These are phyloP conservation scores for Solanum bulbocastanum DNA, from an alignment of 257 asterid species.

Conservation along the genomic window DNA sequence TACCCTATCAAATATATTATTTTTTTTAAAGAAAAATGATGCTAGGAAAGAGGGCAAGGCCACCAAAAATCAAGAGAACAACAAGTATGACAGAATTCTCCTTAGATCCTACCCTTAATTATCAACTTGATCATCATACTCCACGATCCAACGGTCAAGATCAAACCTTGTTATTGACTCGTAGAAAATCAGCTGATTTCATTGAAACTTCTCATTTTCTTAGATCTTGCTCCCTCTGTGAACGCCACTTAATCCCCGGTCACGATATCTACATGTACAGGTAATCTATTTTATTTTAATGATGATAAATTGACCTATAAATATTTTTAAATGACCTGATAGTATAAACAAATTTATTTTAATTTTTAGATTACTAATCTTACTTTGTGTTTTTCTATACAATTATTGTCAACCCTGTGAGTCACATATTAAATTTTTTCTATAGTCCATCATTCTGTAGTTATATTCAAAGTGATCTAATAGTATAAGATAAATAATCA, in stretches of 20 bases:
- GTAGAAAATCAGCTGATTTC: slow-evolving; percentile 49
- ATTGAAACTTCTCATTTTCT: slow-evolving; percentile 43
- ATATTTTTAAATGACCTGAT: not conserved
- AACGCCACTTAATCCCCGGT: slow-evolving; percentile 56
- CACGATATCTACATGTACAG: slow-evolving; percentile 87
- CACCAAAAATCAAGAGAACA: slow-evolving; percentile 63
- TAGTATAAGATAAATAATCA: not conserved
- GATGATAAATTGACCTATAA: not conserved
- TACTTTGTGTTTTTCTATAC: not conserved
- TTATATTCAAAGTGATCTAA: not conserved
- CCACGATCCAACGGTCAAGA: not conserved
- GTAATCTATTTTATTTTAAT: not conserved
- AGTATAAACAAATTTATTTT: not conserved
- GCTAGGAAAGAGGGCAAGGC: slow-evolving; percentile 65
- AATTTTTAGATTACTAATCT: not conserved
- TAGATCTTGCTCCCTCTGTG: slow-evolving; percentile 61
- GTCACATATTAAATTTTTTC: not conserved
- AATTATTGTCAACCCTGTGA: not conserved
- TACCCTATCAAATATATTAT: not conserved
- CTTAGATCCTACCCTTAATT: slow-evolving; percentile 16
- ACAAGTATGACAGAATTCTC: slow-evolving; percentile 68
- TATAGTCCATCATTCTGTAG: not conserved
- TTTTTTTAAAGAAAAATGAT: slow-evolving; percentile 14
- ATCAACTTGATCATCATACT: slow-evolving; percentile 18
- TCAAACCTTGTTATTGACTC: slow-evolving; percentile 21